These are phyloP conservation scores for Kuraishia ogatae DNA, from an alignment of 805 yeast species.

Conservation along the genomic window DNA sequence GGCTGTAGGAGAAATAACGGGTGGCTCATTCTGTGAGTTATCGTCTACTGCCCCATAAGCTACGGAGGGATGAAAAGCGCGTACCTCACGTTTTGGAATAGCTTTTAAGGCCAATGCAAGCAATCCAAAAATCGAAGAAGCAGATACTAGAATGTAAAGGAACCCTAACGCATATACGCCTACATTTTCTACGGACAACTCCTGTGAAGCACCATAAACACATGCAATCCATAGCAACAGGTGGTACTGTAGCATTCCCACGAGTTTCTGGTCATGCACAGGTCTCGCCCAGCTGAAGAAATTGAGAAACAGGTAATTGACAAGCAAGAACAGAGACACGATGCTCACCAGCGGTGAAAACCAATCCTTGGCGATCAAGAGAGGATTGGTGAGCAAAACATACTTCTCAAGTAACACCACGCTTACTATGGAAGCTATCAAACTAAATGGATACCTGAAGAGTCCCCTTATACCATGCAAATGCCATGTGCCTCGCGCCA, in stretches of 20 bases:
- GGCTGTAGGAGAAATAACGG: conserved; percentile 8
- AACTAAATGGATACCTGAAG: conserved; percentile 52
- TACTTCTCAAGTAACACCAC: conserved; percentile 28
- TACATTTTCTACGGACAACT: conserved; percentile 37
- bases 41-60: background rate
- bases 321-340: conserved; percentile 37
- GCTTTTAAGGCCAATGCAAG: conserved; percentile 32
- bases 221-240: conserved; percentile 49
- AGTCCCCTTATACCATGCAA: conserved; percentile 32
- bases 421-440: conserved; percentile 32
- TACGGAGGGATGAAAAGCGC: background rate
- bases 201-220: conserved; percentile 39
- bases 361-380: conserved; percentile 42
- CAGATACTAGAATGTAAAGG: conserved; percentile 35
- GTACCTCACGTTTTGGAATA: conserved; percentile 4
- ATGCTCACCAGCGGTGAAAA: conserved; percentile 40
- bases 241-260: conserved; percentile 45
- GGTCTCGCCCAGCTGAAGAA: conserved; percentile 34
- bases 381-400: conserved; percentile 35
- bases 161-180: conserved; percentile 45
- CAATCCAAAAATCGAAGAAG: conserved; percentile 44
- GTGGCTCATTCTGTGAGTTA: conserved; percentile 4
- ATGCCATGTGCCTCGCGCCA: conserved; percentile 39
- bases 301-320: conserved; percentile 50
- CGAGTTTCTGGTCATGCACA: conserved; percentile 51